phyloP scores from a whole-genome alignment of 2,329 filamentous ascomycete species.

The Hirsutella thompsonii region DNA sequence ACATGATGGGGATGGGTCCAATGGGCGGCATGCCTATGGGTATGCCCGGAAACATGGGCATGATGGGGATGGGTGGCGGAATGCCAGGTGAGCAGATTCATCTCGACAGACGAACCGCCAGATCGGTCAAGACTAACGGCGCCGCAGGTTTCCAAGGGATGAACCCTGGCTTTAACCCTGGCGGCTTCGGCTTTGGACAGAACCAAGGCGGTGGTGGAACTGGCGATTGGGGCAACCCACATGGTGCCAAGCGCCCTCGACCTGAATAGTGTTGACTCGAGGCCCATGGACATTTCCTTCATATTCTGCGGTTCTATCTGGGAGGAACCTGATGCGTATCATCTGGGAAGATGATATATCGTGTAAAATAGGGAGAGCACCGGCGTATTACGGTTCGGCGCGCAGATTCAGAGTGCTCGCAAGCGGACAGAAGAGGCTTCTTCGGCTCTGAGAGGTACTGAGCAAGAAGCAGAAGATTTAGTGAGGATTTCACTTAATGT shows the following conservation, averaged over 20 bases:
- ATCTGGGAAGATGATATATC: background rate
- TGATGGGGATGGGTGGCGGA: constrained; percentile 34
- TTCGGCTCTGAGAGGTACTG: background rate
- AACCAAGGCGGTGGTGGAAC: constrained; percentile 31
- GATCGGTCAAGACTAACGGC: constrained; percentile 8
- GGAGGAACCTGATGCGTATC: background rate
- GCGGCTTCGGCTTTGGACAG: constrained; percentile 51
- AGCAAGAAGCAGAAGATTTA: background rate
- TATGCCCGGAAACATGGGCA: constrained; percentile 45
- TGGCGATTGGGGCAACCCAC: constrained; percentile 64
- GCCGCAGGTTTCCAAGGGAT: constrained; percentile 51
- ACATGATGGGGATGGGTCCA: constrained; percentile 35
- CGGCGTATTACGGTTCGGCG: constrained; percentile 3
- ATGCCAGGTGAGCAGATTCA: constrained; percentile 19
- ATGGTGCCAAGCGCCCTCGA: constrained; percentile 66
- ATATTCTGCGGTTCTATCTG: too few relatives aligned
- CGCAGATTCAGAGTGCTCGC: background rate
- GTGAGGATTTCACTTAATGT: too few relatives aligned
- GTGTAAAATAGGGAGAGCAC: constrained; percentile 4
- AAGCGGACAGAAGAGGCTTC: background rate
- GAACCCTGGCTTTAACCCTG: constrained; percentile 54
- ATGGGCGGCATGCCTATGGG: constrained; percentile 38
- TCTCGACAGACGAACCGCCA: background rate
- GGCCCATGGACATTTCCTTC: too few relatives aligned
- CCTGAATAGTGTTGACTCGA: constrained; percentile 40